A percentile compares a stretch with the other conserved stretches of the same genome.
phyloP scores from a whole-genome alignment of 345 rosid species.

The Corymbia maculata region DNA sequence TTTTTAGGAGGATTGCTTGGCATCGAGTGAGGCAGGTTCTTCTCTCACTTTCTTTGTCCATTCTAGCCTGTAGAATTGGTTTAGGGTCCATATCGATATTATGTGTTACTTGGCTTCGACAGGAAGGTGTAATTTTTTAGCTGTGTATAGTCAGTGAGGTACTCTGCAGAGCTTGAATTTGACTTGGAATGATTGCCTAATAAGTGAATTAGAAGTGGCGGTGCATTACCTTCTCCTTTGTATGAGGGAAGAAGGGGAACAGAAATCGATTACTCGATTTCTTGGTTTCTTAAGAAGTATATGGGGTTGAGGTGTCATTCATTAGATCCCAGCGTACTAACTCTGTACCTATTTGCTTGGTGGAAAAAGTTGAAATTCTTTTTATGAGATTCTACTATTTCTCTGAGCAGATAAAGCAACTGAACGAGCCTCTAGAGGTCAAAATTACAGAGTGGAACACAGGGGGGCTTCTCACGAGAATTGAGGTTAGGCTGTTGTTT shows the following conservation, averaged over 20 bases:
- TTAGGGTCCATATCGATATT: not conserved
- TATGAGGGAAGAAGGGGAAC: not conserved
- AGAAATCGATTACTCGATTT: not conserved
- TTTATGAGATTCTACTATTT: not conserved
- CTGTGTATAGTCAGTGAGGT: not conserved
- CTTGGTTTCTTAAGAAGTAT: not conserved
- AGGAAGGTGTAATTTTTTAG: not conserved
- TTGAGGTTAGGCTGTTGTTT: conserved; percentile 46
- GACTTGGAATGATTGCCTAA: not conserved
- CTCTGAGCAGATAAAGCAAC: conserved; percentile 58
- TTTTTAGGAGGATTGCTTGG: conserved; percentile 72
- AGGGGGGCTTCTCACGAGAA: conserved; percentile 79
- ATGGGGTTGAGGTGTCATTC: not conserved
- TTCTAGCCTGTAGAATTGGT: not conserved
- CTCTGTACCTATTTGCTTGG: not conserved
- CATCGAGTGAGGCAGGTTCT: conserved; percentile 99
- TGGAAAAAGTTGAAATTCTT: not conserved
- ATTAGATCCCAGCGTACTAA: not conserved
- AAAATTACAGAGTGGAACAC: conserved; percentile 85
- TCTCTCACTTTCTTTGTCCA: conserved; percentile 27
- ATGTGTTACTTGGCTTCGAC: not conserved
- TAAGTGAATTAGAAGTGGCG: not conserved
- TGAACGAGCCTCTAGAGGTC: conserved; percentile 76
- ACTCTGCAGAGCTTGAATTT: not conserved
- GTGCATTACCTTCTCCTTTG: not conserved